These are phyloP conservation scores for Endoconidiophora laricicola DNA, from an alignment of 2,329 filamentous ascomycete genomes.

Conservation along the genomic window DNA sequence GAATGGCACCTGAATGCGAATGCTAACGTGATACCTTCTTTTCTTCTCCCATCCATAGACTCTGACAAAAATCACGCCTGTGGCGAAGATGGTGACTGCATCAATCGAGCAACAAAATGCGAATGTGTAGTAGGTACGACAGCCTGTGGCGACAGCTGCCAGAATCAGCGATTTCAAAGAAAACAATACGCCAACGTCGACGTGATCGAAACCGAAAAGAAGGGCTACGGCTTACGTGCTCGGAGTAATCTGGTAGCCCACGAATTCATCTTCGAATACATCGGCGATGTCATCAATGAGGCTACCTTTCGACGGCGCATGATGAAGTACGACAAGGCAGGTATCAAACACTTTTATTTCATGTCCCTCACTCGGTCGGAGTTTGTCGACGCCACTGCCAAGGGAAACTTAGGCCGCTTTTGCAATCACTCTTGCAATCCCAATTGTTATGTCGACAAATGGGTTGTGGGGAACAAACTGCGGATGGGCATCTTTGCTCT, in stretches of 20 bases:
- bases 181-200: constrained; percentile 81
- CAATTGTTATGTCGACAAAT: constrained; percentile 98
- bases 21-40: neutral
- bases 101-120: constrained; percentile 96
- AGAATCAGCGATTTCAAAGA: constrained; percentile 88
- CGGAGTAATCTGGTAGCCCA: constrained; percentile 61
- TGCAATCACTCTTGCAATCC: constrained; percentile 99
- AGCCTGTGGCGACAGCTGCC: constrained; percentile 68
- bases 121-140: constrained; percentile 69
- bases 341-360: constrained; percentile 99
- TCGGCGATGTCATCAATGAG: constrained; percentile 95
- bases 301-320: constrained; percentile 75
- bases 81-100: constrained; percentile 92
- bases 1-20: neutral
- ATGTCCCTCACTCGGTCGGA: constrained; percentile 96
- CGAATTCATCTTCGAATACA: constrained; percentile 96
- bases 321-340: constrained; percentile 84
- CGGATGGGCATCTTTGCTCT: constrained; percentile 98
- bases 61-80: constrained; percentile 61
- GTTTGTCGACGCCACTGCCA: constrained; percentile 95
- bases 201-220: constrained; percentile 96
- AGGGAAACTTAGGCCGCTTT: constrained; percentile 87
- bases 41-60: neutral
- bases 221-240: constrained; percentile 80
- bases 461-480: constrained; percentile 92